Evolutionary conservation across 2,329 filamentous ascomycete species (phyloP).

Genomic region (Apiospora rasikravindrae): DNA sequence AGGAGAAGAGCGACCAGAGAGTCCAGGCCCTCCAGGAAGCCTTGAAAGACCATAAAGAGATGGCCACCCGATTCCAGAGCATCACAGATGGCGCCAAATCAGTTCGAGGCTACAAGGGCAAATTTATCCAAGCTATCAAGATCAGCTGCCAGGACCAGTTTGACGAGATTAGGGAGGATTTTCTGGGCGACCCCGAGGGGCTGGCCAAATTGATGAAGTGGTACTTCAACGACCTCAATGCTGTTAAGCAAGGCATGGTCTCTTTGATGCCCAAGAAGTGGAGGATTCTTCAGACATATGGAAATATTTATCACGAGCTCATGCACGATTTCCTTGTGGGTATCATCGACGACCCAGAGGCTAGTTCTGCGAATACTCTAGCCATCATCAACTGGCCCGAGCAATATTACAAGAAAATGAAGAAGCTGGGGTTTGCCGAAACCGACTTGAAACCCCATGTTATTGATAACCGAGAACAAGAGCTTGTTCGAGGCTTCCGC

Average conservation of each 20-base stretch:
- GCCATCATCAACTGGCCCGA: conserved; percentile 94
- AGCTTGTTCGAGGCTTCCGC: conserved; percentile 92
- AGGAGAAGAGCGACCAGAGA: conserved; percentile 94
- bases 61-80: conserved; percentile 90
- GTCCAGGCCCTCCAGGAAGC: conserved; percentile 92
- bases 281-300: conserved; percentile 92
- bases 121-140: conserved; percentile 83
- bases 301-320: conserved; percentile 85
- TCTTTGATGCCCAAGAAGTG: conserved; percentile 93
- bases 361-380: conserved; percentile 86
- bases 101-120: conserved; percentile 94
- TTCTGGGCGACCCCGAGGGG: conserved; percentile 80
- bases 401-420: conserved; percentile 96
- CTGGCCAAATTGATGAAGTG: conserved; percentile 90
- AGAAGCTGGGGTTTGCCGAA: conserved; percentile 79
- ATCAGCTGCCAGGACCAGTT: conserved; percentile 77
- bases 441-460: conserved; percentile 84
- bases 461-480: conserved; percentile 86
- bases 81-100: conserved; percentile 94
- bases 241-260: conserved; percentile 91
- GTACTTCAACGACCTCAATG: conserved; percentile 98
- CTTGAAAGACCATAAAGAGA: conserved; percentile 92
- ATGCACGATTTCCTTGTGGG: conserved; percentile 94
- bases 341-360: conserved; percentile 81
- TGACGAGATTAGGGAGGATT: conserved; percentile 71